These are phyloP conservation scores for Parietaria judaica DNA, from an alignment of 306 rosid species.

Conservation along the genomic window DNA sequence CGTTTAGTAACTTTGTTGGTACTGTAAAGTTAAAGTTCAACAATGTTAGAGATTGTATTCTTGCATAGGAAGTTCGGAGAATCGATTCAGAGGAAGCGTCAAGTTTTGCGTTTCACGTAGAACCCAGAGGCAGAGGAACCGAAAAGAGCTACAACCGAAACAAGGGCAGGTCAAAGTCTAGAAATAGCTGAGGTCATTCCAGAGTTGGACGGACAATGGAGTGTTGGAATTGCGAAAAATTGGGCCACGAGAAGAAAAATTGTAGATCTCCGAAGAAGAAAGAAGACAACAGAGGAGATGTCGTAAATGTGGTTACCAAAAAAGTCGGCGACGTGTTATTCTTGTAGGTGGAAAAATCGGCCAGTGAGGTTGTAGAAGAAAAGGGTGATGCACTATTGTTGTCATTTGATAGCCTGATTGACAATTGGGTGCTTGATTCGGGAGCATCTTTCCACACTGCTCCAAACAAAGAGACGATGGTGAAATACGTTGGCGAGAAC, in stretches of 20 bases:
- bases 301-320: background rate
- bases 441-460: slow-evolving; percentile 6
- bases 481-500: background rate
- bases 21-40: background rate
- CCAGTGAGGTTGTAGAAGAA: too few relatives aligned
- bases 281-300: background rate
- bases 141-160: background rate
- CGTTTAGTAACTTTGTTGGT: background rate
- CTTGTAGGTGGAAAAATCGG: background rate
- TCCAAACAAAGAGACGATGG: background rate
- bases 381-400: too few relatives aligned
- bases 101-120: background rate
- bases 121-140: background rate
- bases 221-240: background rate
- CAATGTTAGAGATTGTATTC: background rate
- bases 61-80: background rate
- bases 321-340: background rate
- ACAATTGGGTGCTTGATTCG: background rate
- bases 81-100: background rate
- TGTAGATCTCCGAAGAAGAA: background rate
- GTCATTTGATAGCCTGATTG: background rate
- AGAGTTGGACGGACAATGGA: too few relatives aligned
- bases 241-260: background rate
- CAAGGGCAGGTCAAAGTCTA: background rate
- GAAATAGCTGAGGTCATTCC: background rate